A percentile compares a stretch with the other conserved stretches of the same genome.
These are phyloP conservation scores for Aspergillus sp. DNA, from an alignment of 2,329 filamentous ascomycete genomes.

Conservation along the genomic window DNA sequence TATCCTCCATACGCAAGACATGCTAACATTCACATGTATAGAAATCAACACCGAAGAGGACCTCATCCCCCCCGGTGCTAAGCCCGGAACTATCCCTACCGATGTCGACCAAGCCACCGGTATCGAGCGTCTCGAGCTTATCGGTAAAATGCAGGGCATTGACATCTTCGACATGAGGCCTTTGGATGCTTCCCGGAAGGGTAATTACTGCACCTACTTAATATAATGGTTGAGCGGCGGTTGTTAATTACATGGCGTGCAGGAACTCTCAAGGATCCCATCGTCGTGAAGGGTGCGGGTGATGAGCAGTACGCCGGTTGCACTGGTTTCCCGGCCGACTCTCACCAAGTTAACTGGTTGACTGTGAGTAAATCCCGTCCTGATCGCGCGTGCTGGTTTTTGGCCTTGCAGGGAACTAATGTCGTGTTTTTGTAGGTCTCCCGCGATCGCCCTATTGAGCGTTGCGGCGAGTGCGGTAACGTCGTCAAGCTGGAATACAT, in stretches of 20 bases:
- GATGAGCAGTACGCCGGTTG: constrained; percentile 96
- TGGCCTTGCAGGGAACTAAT: background rate
- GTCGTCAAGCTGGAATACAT: constrained; percentile 98
- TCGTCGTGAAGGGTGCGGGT: constrained; percentile 81
- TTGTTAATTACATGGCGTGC: constrained; percentile 3
- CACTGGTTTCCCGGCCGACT: constrained; percentile 89
- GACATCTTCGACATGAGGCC: constrained; percentile 98
- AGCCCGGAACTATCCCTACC: constrained; percentile 75
- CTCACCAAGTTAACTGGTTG: constrained; percentile 84
- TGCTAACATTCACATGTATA: constrained; percentile 36
- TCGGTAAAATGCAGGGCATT: constrained; percentile 98
- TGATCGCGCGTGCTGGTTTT: background rate
- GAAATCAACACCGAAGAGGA: constrained; percentile 78
- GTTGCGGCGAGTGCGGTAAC: constrained; percentile 93
- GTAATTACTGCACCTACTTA: constrained; percentile 42
- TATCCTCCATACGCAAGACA: constrained; percentile 8
- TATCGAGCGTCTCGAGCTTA: constrained; percentile 95
- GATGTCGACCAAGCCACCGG: constrained; percentile 94
- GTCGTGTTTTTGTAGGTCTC: constrained; percentile 52
- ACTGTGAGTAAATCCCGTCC: constrained; percentile 48
- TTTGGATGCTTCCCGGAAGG: constrained; percentile 79
- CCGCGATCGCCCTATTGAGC: constrained; percentile 82
- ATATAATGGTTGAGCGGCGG: background rate
- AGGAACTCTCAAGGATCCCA: constrained; percentile 86
- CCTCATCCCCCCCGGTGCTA: constrained; percentile 74